These are phyloP conservation scores for Fusarium pseudograminearum DNA, from an alignment of 2,329 filamentous ascomycete species.

Conservation along the genomic window DNA sequence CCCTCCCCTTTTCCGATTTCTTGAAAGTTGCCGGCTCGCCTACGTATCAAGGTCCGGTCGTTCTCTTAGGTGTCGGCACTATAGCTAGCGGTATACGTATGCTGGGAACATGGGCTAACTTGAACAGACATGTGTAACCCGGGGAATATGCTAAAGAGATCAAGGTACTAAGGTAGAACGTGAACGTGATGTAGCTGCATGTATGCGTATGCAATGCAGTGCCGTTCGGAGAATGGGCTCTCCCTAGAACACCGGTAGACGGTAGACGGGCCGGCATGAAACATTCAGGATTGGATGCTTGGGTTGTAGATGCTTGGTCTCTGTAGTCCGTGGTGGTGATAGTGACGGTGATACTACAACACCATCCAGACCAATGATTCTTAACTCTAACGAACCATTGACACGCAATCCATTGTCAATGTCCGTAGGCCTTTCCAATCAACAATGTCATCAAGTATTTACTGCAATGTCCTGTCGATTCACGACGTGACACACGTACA, in stretches of 20 bases:
- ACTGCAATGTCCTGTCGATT: neutral
- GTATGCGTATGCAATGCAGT: constrained; percentile 8
- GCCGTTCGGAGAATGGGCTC: constrained; percentile 19
- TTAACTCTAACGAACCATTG: neutral
- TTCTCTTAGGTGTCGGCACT: neutral
- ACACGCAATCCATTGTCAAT: neutral
- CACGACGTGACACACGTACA: constrained; percentile 7
- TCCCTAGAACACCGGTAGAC: constrained; percentile 6
- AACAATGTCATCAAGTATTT: neutral
- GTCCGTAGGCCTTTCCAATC: neutral
- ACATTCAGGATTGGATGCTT: constrained; percentile 18
- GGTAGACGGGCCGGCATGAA: constrained; percentile 29
- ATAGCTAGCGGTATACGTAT: constrained; percentile 3
- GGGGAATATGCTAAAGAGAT: constrained; percentile 11
- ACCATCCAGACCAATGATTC: neutral
- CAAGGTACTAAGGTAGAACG: neutral
- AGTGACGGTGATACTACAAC: neutral
- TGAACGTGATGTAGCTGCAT: neutral
- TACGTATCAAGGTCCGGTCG: neutral
- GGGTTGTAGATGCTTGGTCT: neutral
- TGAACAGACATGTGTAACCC: constrained; percentile 3
- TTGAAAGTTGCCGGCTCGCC: neutral
- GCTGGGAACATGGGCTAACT: neutral
- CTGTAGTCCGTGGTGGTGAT: neutral
- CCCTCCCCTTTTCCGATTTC: constrained; percentile 22